Evolutionary conservation across 75 land plant genomes (phyloP).

Genomic region (Cunninghamia lanceolata): DNA sequence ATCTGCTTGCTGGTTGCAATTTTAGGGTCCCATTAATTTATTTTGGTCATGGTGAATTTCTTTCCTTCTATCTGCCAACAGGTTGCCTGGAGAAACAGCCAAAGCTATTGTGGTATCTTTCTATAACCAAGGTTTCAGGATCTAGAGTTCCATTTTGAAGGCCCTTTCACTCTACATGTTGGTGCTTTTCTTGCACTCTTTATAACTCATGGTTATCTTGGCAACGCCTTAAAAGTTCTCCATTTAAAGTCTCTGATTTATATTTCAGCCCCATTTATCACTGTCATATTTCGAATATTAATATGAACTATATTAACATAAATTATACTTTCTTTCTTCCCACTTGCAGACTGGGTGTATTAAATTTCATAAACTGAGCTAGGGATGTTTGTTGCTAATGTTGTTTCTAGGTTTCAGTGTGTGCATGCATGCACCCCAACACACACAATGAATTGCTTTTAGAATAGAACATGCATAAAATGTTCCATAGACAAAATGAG

Average conservation of each 20-base stretch:
- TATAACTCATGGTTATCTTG: neutral
- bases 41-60: neutral
- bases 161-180: too few relatives aligned
- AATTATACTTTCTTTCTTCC: neutral
- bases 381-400: neutral
- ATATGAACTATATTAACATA: neutral
- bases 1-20: neutral
- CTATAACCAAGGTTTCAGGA: too few relatives aligned
- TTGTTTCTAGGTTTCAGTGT: neutral
- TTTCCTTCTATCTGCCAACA: neutral
- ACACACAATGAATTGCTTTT: neutral
- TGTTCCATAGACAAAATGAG: neutral
- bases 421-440: neutral
- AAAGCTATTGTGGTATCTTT: too few relatives aligned
- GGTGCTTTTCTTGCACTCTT: too few relatives aligned
- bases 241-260: neutral
- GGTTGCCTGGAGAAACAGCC: too few relatives aligned
- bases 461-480: neutral
- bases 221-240: neutral
- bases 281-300: neutral
- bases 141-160: too few relatives aligned
- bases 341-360: neutral
- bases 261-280: neutral
- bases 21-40: neutral
- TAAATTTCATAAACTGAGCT: neutral